Conservation (phyloP, 495 filamentous ascomycete genomes). For the Delitschia confertaspora region DNA sequence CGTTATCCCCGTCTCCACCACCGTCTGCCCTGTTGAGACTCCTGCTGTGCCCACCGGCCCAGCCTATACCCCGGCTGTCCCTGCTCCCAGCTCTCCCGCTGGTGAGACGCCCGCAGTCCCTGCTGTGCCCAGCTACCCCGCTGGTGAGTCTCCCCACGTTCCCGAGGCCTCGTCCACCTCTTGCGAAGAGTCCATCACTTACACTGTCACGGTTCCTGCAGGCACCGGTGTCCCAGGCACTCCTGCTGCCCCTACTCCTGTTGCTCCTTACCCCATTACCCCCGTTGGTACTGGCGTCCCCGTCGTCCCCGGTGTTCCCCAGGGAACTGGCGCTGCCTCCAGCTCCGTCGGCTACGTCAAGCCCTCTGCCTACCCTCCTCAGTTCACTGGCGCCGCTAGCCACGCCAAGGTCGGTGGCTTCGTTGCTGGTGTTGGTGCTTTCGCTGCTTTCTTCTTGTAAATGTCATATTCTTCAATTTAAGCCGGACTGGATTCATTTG, state of each 20-base stretch:
- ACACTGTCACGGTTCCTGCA: conserved; percentile 4
- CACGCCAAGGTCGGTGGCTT: conserved; percentile 16
- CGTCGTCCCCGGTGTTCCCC: no score
- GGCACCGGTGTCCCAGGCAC: conserved; percentile 12
- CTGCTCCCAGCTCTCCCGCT: background rate
- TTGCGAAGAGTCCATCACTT: background rate
- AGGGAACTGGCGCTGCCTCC: background rate
- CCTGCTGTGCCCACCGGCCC: conserved; percentile 9
- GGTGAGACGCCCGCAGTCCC: background rate
- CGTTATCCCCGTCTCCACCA: conserved; percentile 51
- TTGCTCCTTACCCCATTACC: no score
- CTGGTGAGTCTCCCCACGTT: background rate
- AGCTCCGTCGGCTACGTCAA: conserved; percentile 9
- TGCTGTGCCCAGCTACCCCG: background rate
- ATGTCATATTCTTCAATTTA: conserved; percentile 23
- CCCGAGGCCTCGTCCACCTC: no score
- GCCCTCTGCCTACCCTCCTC: conserved; percentile 11
- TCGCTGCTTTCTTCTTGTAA: conserved; percentile 28
- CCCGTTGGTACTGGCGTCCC: no score
- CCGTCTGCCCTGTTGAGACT: conserved; percentile 45
- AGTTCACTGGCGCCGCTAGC: conserved; percentile 25
- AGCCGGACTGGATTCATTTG: no score
- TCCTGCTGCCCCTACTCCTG: conserved; percentile 10
- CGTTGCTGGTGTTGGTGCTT: conserved; percentile 26
- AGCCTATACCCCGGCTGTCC: background rate